A percentile compares a stretch with the other conserved stretches of the same genome.
Conservation (phyloP, 169 alveolate species). For the Fabrea salina region DNA sequence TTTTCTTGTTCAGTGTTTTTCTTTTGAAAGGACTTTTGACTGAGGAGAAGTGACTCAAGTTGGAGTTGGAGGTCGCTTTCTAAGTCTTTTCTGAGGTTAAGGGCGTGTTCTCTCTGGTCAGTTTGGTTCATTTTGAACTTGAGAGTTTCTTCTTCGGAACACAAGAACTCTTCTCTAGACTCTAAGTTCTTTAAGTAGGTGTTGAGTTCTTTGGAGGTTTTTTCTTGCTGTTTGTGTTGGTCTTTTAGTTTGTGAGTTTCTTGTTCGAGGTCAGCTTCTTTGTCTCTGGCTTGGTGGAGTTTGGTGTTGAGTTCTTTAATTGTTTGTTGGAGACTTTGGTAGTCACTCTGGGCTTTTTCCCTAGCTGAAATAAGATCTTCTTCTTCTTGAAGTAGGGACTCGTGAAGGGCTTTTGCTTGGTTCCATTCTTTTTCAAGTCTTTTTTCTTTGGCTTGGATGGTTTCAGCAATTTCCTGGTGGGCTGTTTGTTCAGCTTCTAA, state of each 20-base stretch:
- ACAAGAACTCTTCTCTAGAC: not conserved
- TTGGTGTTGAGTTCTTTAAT: constrained; percentile 6
- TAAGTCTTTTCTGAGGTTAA: not conserved
- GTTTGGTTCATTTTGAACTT: constrained; percentile 1
- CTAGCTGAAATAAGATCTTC: not conserved
- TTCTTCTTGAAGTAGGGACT: constrained; percentile 1
- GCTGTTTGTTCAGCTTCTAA: not conserved
- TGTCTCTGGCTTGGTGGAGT: not conserved
- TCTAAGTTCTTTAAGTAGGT: not conserved
- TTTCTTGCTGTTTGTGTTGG: not conserved
- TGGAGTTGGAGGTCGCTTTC: constrained; percentile 12
- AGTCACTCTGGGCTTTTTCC: constrained; percentile 3
- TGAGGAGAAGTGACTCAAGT: not conserved
- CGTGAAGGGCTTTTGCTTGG: constrained; percentile 11
- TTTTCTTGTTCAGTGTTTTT: constrained; percentile 13
- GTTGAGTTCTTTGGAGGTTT: not conserved
- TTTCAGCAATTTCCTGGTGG: not conserved
- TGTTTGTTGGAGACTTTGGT: not conserved
- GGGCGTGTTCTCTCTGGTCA: not conserved
- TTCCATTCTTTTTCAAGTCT: not conserved
- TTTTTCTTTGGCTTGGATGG: constrained; percentile 13
- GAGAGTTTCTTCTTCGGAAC: not conserved
- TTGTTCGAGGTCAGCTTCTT: constrained; percentile 17
- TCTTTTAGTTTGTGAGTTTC: not conserved
- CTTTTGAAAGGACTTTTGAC: not conserved